Evolutionary conservation across 2,329 filamentous ascomycete species (phyloP).

Genomic region (Trematosphaeria pertusa): DNA sequence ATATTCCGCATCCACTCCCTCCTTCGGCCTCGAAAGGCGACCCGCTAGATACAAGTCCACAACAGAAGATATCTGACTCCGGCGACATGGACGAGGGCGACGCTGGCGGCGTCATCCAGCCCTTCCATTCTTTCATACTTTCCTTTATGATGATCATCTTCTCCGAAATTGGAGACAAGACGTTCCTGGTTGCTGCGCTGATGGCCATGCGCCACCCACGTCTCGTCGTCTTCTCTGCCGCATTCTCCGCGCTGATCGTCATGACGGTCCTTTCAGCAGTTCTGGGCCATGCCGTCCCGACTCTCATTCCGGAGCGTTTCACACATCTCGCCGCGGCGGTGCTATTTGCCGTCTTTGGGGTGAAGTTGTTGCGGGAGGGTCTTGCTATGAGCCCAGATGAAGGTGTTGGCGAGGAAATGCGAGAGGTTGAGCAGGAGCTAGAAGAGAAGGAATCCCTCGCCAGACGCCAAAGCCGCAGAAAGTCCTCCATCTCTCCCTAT

Average conservation of each 20-base stretch:
- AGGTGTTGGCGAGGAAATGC: slow-evolving; percentile 95
- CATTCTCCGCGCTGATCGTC: slow-evolving; percentile 86
- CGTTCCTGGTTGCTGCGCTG: slow-evolving; percentile 92
- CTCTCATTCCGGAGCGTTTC: slow-evolving; percentile 86
- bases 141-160: slow-evolving; percentile 98
- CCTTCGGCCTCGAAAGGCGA: slow-evolving; percentile 69
- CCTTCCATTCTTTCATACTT: slow-evolving; percentile 86
- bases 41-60: slow-evolving; percentile 50
- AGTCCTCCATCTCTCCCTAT: slow-evolving; percentile 75
- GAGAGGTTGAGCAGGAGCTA: slow-evolving; percentile 92
- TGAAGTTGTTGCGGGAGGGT: slow-evolving; percentile 83
- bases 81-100: slow-evolving; percentile 50
- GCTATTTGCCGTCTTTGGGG: slow-evolving; percentile 89
- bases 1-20: slow-evolving; percentile 74
- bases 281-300: slow-evolving; percentile 89
- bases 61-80: slow-evolving; percentile 32
- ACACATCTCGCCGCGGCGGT: slow-evolving; percentile 86
- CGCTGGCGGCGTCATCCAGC: slow-evolving; percentile 71
- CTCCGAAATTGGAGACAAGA: slow-evolving; percentile 98
- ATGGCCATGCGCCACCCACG: slow-evolving; percentile 99
- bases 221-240: slow-evolving; percentile 90
- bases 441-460: slow-evolving; percentile 89
- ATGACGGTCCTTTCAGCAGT: slow-evolving; percentile 97
- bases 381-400: slow-evolving; percentile 88
- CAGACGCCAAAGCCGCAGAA: slow-evolving; percentile 67